phyloP scores from a whole-genome alignment of 495 filamentous ascomycete genomes.

The Aspergillus leporis region DNA sequence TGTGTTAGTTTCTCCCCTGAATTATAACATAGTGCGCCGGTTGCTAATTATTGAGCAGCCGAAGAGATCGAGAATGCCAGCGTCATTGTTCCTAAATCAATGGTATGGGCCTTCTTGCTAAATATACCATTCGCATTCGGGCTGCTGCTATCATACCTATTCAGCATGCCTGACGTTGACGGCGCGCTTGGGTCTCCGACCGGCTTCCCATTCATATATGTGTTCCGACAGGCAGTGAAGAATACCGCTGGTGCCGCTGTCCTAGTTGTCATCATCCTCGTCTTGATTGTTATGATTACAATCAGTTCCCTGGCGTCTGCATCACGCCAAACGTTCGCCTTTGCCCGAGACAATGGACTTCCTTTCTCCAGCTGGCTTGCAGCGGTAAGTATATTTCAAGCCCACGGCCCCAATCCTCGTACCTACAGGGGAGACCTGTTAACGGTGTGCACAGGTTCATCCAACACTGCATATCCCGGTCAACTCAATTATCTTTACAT shows the following conservation, averaged over 20 bases:
- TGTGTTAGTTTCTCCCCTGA: background rate
- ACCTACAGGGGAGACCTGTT: background rate
- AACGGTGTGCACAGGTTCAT: slow-evolving; percentile 29
- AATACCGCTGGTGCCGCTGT: slow-evolving; percentile 32
- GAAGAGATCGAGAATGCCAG: slow-evolving; percentile 53
- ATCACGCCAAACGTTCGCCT: slow-evolving; percentile 49
- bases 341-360: slow-evolving; percentile 53
- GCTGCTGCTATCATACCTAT: slow-evolving; percentile 48
- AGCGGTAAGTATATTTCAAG: slow-evolving; percentile 7
- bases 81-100: slow-evolving; percentile 44
- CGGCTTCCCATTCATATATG: slow-evolving; percentile 40
- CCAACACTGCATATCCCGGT: slow-evolving; percentile 49
- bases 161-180: slow-evolving; percentile 42
- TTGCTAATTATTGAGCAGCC: slow-evolving; percentile 22
- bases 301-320: slow-evolving; percentile 42
- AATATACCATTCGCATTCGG: slow-evolving; percentile 45
- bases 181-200: slow-evolving; percentile 33
- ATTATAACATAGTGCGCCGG: background rate
- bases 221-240: slow-evolving; percentile 33
- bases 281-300: slow-evolving; percentile 42
- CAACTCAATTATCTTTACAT: slow-evolving; percentile 34
- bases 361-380: slow-evolving; percentile 36
- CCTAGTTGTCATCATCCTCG: slow-evolving; percentile 40
- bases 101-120: slow-evolving; percentile 44
- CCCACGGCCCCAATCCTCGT: background rate